Evolutionary conservation across 192 early-diverging fungal species (phyloP), one percentile per base, ranked within the genome.

Genomic region (Coemansia sp.): DNA sequence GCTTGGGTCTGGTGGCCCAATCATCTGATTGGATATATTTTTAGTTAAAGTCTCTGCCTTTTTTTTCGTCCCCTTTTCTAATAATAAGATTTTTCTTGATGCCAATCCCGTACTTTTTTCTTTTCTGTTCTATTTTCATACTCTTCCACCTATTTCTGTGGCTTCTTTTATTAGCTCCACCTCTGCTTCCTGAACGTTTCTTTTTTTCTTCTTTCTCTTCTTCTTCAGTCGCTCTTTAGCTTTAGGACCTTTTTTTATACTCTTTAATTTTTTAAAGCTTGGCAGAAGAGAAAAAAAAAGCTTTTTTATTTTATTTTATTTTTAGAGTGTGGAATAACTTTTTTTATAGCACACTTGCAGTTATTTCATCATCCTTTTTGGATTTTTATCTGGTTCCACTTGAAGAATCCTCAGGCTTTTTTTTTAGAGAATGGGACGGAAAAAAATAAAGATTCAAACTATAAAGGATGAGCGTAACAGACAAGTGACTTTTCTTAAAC

Each of bases 401-500:
- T 26, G 23, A 26, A 26, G 23, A 26, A 26, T 48, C 13, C 13
- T 30, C 12, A 48, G 12, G 11, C 45, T 18, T 21, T 7, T 28
- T 21, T 28, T 30, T 48, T 20, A 48, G 43, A 75, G 45, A 31
- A 96, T 96, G 94, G 94, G 94, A 53, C 79, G 94, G 20, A 94
- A 94, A 79, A 94, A 94, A 82, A 94, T 96, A 70, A 88, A 91
- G 63, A 96, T 96, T 70, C 84, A 90, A 65, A 83, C 81, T 59
- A 96, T 96, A 61, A 78, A 80, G 65, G 90, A 96, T 65, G 91
- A 96, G 65, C 82, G 94, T 49, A 93, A 92, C 81, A 81, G 92
- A 43, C 92, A 93, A 80, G 92, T 95, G 40, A 97, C 95, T 3
- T 96, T 97, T 73, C 79, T 90, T 43, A 97, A 97, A 80, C 82